phyloP scores from a whole-genome alignment of 164 flowering plant species.

The Nymphaea colorata region DNA sequence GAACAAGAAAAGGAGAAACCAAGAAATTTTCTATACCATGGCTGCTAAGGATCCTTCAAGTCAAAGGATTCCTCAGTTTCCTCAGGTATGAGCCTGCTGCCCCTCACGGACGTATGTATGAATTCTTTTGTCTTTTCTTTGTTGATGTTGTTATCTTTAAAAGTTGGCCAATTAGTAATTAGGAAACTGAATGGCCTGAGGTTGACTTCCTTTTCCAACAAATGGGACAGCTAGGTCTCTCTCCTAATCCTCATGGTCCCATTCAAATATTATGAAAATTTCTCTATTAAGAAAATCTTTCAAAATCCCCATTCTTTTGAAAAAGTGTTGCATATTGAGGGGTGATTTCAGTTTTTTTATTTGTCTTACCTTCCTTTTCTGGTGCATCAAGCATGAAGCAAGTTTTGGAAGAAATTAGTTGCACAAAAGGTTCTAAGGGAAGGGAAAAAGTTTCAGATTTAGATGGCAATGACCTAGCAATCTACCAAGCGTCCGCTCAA shows the following conservation, averaged over 20 bases:
- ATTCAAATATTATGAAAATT: no score
- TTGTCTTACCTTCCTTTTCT: neutral
- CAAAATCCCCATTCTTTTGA: neutral
- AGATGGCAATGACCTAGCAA: neutral
- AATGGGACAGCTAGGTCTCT: no score
- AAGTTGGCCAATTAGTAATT: no score
- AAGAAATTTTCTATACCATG: constrained; percentile 34
- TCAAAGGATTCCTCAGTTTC: constrained; percentile 40
- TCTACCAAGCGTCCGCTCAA: no score
- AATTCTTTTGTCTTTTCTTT: no score
- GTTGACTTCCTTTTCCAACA: no score
- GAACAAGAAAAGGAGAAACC: constrained; percentile 63
- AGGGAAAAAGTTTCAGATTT: neutral
- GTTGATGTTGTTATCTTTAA: no score
- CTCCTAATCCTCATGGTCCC: no score
- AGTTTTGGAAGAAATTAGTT: neutral
- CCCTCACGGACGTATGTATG: no score
- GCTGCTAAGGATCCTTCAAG: constrained; percentile 40
- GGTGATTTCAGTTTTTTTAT: neutral
- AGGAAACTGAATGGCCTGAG: no score
- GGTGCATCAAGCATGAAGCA: neutral
- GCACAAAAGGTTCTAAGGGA: neutral
- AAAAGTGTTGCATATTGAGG: neutral
- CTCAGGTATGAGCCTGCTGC: constrained; percentile 32
- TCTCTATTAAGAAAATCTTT: neutral